Evolutionary conservation across 441 rosid genomes (phyloP).

Genomic region (Jatropha multifida): DNA sequence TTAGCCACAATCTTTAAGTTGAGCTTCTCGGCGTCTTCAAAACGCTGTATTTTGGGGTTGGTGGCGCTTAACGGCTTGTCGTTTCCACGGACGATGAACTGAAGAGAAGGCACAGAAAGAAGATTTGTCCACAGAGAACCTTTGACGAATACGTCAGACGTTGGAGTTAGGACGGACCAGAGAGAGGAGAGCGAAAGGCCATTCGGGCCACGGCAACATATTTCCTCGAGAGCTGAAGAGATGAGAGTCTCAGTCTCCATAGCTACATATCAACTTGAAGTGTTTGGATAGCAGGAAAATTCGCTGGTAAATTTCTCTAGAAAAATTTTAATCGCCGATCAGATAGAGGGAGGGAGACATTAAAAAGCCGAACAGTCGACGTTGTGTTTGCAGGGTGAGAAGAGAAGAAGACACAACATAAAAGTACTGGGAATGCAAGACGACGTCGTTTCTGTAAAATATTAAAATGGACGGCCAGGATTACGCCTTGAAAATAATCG

Average conservation of each 20-base stretch:
- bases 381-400: not conserved
- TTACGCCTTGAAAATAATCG: not conserved
- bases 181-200: slow-evolving; percentile 55
- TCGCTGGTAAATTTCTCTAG: not conserved
- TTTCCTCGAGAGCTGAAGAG: slow-evolving; percentile 73
- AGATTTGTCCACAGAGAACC: slow-evolving; percentile 60
- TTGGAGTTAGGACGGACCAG: slow-evolving; percentile 39
- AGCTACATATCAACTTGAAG: not conserved
- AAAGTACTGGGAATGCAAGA: no score
- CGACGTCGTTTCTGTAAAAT: not conserved
- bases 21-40: slow-evolving; percentile 60
- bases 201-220: slow-evolving; percentile 59
- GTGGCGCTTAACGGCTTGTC: slow-evolving; percentile 29
- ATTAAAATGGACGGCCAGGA: slow-evolving; percentile 7
- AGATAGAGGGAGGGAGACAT: not conserved
- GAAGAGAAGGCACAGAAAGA: slow-evolving; percentile 56
- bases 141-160: slow-evolving; percentile 43
- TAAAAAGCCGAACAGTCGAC: not conserved
- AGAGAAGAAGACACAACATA: no score
- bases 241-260: slow-evolving; percentile 76
- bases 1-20: slow-evolving; percentile 56
- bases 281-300: slow-evolving; percentile 21
- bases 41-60: slow-evolving; percentile 51
- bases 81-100: slow-evolving; percentile 38
- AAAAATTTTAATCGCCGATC: not conserved